Evolutionary conservation across 2,329 filamentous ascomycete species (phyloP), one percentile per base, ranked within the genome.

Genomic region (Fonsecaea pugnacius): DNA sequence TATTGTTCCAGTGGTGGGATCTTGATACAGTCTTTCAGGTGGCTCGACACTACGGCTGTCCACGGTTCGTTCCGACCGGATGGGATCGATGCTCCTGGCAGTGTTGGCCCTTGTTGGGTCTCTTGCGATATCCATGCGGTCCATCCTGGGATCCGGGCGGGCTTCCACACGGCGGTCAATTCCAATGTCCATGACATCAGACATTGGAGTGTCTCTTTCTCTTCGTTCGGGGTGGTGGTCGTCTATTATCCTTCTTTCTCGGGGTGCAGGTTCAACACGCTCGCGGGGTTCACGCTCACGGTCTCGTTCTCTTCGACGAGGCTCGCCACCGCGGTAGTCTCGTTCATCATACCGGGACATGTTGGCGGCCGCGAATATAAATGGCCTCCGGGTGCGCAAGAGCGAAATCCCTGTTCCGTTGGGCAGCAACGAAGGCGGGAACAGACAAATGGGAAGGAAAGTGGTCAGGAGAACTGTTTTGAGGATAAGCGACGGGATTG

Each of bases 311-410:
- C 64, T 68, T 62, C 58, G 63, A 36, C 60, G 60, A 63, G 65
- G 35, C 27, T 69, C 63, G 53, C 60, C 40, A 56, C 65, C 56
- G 48, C 58, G 59, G 58, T 69, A 66, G 18, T 69, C 67, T 58
- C 60, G 62, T 36, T 70, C 68, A 52, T 70, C 68, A 46, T 68
- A 66, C 46, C 66, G 69, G n/a, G 57, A 63, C 67, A 69, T 69
- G 21, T 51, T 67, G 65, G 43, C 62, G 62, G 58, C 18, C 32
- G 21, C 18, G 32, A 66, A 64, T 60, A 62, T 64, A 67, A 40
- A 56, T 58, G 57, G 40, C 10, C 38, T 55, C 40, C 52, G 57
- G 50, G 50, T 53, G 56, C 27, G 58, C 58, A 38, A 54, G 40
- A 50, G 16, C 53, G 43, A 63, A 58, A 38, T 51, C 62, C 52